These are phyloP conservation scores for Fusarium citri DNA, from an alignment of 2,329 filamentous ascomycete species.

Conservation along the genomic window DNA sequence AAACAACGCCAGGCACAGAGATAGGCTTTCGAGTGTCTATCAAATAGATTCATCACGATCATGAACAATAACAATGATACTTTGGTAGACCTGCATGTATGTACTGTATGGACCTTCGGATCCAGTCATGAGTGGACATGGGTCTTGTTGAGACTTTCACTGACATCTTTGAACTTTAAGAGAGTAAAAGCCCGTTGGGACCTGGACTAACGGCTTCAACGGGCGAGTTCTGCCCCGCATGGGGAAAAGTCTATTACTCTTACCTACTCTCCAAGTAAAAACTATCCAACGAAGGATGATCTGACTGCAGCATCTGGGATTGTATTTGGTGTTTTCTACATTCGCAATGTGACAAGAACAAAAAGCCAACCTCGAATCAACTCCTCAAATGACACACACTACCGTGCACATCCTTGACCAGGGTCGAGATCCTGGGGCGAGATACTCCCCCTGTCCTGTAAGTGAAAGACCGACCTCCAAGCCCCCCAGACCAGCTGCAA, in stretches of 20 bases:
- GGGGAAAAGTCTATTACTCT: slow-evolving; percentile 13
- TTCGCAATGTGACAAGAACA: slow-evolving; percentile 8
- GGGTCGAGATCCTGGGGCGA: slow-evolving; percentile 32
- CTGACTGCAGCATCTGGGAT: slow-evolving; percentile 23
- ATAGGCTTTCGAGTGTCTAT: neutral
- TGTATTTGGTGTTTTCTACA: slow-evolving; percentile 5
- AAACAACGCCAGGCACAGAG: neutral
- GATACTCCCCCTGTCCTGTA: slow-evolving; percentile 27
- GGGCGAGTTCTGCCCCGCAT: slow-evolving; percentile 16
- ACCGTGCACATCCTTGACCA: slow-evolving; percentile 10
- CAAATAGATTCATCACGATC: neutral
- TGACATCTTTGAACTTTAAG: slow-evolving; percentile 5
- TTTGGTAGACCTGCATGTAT: neutral
- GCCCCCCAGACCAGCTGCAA: slow-evolving; percentile 39
- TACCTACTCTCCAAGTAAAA: neutral
- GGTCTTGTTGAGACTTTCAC: neutral
- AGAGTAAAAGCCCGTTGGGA: neutral
- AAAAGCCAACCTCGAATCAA: slow-evolving; percentile 30
- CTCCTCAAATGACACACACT: slow-evolving; percentile 5
- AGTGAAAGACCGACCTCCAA: slow-evolving; percentile 15
- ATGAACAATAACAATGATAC: neutral
- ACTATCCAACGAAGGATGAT: slow-evolving; percentile 28
- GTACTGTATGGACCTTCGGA: slow-evolving; percentile 9
- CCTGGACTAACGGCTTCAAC: slow-evolving; percentile 8
- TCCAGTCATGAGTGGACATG: slow-evolving; percentile 17